Evolutionary conservation across 495 filamentous ascomycete species (phyloP), one percentile per base, ranked within the genome.

Genomic region (Xylaria venustula): DNA sequence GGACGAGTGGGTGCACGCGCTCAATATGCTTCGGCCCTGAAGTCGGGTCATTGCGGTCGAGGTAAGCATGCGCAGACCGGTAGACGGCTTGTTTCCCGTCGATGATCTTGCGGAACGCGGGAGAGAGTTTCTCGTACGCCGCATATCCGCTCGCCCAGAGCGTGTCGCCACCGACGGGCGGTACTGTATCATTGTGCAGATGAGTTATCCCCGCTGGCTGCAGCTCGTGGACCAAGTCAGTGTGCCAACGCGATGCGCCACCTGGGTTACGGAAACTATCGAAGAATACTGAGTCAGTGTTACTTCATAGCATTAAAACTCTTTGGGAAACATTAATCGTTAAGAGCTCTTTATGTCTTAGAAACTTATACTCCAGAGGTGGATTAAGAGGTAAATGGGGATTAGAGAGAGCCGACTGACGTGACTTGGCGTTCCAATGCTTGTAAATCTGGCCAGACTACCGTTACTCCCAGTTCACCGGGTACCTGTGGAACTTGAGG

Each of bases 171-270:
- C 88, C 88, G 1, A 85, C 62, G 0, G 77, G 79, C 0, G 88
- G 87, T 5, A 91, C 75, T 0, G 86, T 88, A 67, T 85, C 86
- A 58, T 87, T 88, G 72, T 88, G 85, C 11, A 90, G 75, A 64
- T 88, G 85, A 0, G 87, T 90, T 48, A 89, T 83, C 5, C 86
- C 88, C 1, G 88, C 87, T 3, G 88, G 88, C 60, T 90, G 86
- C 40, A 77, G 75, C 67, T 90, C 87, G 63, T 89, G 87, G 0
- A 89, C 86, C 1, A 90, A 80, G 64, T 91, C 87, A 1, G 81
- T 85, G 67, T 91, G 87, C 87, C 87, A 91, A 25, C 80, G 67
- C 2, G 84, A 85, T 7, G 86, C 80, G 0, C 87, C 87, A 36
- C 87, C 87, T 0, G 87, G 86, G 22, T 81, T 76, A 50, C 87